Evolutionary conservation across 306 rosid species (phyloP).

Genomic region (Cicer chorassanicum): DNA sequence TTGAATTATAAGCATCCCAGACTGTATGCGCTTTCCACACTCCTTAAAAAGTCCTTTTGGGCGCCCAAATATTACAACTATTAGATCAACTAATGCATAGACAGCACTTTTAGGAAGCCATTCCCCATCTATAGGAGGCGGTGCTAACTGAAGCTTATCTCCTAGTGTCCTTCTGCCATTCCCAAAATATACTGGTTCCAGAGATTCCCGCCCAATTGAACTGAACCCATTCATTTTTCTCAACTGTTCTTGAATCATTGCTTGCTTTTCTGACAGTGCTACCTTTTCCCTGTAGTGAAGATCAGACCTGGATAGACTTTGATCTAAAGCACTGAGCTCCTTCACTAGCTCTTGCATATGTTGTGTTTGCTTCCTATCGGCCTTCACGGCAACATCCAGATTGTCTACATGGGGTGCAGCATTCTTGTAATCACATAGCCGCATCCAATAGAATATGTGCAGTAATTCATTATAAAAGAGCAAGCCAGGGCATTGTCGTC

Average conservation of each 20-base stretch:
- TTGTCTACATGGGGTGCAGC: constrained; percentile 87
- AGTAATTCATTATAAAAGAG: constrained; percentile 88
- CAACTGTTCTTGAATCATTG: constrained; percentile 70
- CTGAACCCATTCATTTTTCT: constrained; percentile 54
- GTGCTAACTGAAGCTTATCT: constrained; percentile 91
- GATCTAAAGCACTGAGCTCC: constrained; percentile 76
- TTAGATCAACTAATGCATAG: constrained; percentile 88
- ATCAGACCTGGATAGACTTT: constrained; percentile 84
- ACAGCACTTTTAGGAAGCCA: constrained; percentile 98
- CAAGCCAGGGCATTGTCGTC: constrained; percentile 77
- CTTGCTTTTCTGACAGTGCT: constrained; percentile 83
- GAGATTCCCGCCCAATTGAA: constrained; percentile 57
- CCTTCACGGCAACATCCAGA: constrained; percentile 91
- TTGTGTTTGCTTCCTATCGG: constrained; percentile 73
- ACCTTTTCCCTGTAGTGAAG: constrained; percentile 78
- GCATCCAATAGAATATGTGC: constrained; percentile 85
- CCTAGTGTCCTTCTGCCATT: constrained; percentile 68
- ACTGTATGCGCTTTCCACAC: constrained; percentile 83
- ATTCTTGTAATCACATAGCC: constrained; percentile 94
- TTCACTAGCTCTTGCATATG: constrained; percentile 65
- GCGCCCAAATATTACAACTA: constrained; percentile 80
- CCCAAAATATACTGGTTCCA: constrained; percentile 89
- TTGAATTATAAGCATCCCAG: constrained; percentile 79
- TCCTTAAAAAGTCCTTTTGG: constrained; percentile 97
- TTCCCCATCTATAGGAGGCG: constrained; percentile 92